Evolutionary conservation across 768 basidiomycete species (phyloP), one percentile per base, ranked within the genome.

Genomic region (Boletus pseudopeckii): DNA sequence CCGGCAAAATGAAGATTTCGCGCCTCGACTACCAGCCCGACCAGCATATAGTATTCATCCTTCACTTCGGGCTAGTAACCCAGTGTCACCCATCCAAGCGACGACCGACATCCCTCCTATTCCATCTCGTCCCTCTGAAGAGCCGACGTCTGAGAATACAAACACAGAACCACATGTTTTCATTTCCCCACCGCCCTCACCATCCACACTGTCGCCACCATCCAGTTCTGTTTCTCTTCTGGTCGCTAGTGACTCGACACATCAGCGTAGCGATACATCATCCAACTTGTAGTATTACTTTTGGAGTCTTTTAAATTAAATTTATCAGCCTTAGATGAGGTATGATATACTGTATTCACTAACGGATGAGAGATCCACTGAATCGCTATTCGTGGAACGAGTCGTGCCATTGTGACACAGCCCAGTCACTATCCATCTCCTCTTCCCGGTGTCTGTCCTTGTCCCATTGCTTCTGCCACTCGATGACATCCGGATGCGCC

Each of bases 31-130:
- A 20, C 89, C 90, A 7, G 63, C 78, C 5, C 80, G 86, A 26
- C 90, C 90, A 4, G 72, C 80, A 14, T 80, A 76, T 43, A 91
- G 89, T 63, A 91, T 92, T 49, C 90, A 92, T 58, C 90, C 89
- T 13, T 90, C 88, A 13, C 73, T 82, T 22, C 81, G 88, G 26
- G 74, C 75, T 18, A 28, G 33, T 9, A 77, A 77, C 63, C 74
- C 77, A 17, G 65, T 72, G 34, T 77, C 82, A 1, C 83, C 86
- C 5, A 76, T 65, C 18, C 72, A 71, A 58, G 76, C 74, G 38
- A 72, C 61, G 10, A 67, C 65, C 62, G 65, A 70, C 44, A 52
- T 69, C 53, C 57, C 67, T 66, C 58, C 69, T 2, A 41, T 70
- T 24, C 66, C 67, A 15, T 56, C 62, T 30, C 67, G 67, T 44